Evolutionary conservation across 306 rosid species (phyloP).

Genomic region (Pueraria montana): DNA sequence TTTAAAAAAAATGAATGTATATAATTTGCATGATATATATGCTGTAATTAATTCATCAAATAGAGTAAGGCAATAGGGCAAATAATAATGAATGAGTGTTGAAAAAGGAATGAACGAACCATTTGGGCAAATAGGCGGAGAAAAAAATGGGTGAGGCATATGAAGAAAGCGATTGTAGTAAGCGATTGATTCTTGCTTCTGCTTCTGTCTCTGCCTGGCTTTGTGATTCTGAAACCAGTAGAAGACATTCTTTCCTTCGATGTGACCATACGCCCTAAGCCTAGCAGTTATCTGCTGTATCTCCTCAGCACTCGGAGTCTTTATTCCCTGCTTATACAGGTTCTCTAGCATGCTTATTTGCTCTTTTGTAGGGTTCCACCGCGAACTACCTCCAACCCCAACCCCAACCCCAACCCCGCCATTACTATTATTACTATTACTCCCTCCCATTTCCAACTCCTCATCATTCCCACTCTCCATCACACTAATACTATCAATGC

Average conservation of each 20-base stretch:
- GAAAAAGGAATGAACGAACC: constrained; percentile 48
- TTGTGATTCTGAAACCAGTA: constrained; percentile 99
- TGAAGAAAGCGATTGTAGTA: constrained; percentile 64
- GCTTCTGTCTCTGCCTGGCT: constrained; percentile 92
- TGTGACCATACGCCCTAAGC: constrained; percentile 75
- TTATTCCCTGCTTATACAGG: constrained; percentile 81
- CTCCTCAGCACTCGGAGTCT: constrained; percentile 86
- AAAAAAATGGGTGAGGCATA: constrained; percentile 47
- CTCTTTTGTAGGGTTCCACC: constrained; percentile 97
- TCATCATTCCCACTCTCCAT: constrained; percentile 33
- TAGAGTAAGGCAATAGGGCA: too few relatives aligned
- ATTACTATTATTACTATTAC: neutral
- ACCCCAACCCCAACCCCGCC: constrained; percentile 5
- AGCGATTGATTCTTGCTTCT: constrained; percentile 78
- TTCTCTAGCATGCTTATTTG: constrained; percentile 80
- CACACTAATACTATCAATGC: neutral
- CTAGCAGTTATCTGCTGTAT: constrained; percentile 79
- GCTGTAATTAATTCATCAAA: neutral
- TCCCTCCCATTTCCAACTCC: constrained; percentile 35
- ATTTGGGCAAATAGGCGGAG: constrained; percentile 57
- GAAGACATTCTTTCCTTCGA: constrained; percentile 95
- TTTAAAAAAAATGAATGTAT: neutral
- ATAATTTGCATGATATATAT: neutral
- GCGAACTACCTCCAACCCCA: constrained; percentile 48
- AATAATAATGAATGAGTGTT: neutral